Percentiles rank a stretch among this genome's conserved stretches.
These are phyloP conservation scores for Rhytidiadelphus loreus DNA, from an alignment of 225 moss, liverwort and hornwort genomes.

Conservation along the genomic window DNA sequence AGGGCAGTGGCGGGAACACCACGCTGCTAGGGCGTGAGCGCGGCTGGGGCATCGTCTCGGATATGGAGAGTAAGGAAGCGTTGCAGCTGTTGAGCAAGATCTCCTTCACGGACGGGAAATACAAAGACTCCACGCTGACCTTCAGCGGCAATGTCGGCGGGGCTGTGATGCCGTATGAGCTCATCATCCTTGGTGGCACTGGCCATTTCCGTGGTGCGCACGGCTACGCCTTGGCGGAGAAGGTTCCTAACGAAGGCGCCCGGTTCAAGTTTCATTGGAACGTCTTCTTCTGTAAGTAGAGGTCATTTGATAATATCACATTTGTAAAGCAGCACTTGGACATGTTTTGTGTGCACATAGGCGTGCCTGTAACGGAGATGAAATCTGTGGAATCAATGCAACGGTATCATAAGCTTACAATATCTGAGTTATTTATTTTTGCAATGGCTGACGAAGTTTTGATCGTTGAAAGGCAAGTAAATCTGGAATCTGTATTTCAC, in stretches of 20 bases:
- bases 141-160: constrained; percentile 18
- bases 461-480: background rate
- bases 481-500: background rate
- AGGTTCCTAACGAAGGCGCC: background rate
- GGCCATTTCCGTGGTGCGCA: constrained; percentile 23
- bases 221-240: constrained; percentile 8
- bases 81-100: constrained; percentile 24
- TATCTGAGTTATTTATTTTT: background rate
- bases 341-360: background rate
- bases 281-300: background rate
- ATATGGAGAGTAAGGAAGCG: background rate
- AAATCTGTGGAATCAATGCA: background rate
- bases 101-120: background rate
- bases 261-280: constrained; percentile 21
- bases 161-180: background rate
- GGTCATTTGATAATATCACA: background rate
- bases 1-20: background rate
- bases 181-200: constrained; percentile 24
- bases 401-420: background rate
- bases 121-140: background rate
- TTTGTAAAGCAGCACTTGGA: background rate
- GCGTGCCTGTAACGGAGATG: background rate
- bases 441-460: background rate
- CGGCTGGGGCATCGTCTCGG: constrained; percentile 15
- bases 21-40: constrained; percentile 26